Evolutionary conservation across 257 asterid genomes (phyloP).

Genomic region (Plantago elongata): DNA sequence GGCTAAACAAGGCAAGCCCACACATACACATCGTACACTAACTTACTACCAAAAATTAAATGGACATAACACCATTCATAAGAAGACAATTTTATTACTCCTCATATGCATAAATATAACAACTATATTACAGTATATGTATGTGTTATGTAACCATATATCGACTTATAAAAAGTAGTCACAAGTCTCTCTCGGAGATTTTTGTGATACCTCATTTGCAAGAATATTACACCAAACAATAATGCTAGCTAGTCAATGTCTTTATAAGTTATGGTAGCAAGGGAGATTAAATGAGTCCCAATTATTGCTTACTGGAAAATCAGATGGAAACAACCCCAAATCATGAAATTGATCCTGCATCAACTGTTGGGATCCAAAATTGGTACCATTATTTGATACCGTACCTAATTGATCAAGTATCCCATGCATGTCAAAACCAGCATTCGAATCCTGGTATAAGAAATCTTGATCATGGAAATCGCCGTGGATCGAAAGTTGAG

Average conservation of each 20-base stretch:
- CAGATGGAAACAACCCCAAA: background rate
- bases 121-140: background rate
- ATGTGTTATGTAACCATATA: background rate
- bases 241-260: background rate
- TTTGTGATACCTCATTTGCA: background rate
- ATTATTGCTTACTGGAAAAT: background rate
- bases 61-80: background rate
- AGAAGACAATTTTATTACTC: background rate
- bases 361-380: background rate
- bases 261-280: background rate
- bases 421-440: background rate
- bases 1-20: too few species aligned
- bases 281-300: constrained; percentile 9
- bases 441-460: background rate
- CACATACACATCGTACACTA: too few species aligned
- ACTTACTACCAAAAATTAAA: too few species aligned
- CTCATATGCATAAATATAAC: background rate
- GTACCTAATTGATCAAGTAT: background rate
- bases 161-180: background rate
- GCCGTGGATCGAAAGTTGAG: background rate
- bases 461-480: constrained; percentile 2
- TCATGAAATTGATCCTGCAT: background rate
- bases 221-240: background rate
- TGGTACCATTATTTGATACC: background rate
- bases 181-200: constrained; percentile 1